Conservation (phyloP, 2,329 filamentous ascomycete genomes). For the Pseudodiploospora longispora region DNA sequence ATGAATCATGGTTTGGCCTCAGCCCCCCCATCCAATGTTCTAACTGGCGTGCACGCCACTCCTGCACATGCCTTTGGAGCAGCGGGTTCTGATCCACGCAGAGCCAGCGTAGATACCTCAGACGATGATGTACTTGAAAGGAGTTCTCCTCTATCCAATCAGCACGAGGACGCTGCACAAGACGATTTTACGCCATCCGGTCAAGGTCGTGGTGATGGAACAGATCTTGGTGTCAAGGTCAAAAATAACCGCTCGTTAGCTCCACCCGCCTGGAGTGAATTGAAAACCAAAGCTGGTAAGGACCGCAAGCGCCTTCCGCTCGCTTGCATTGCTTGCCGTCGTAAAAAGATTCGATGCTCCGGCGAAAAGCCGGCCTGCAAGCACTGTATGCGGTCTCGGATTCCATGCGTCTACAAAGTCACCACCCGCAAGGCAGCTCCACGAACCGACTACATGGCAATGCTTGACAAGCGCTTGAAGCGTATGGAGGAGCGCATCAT, state of each 20-base stretch:
- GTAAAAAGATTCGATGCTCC: slow-evolving; percentile 97
- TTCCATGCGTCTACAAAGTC: slow-evolving; percentile 96
- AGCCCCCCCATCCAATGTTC: slow-evolving; percentile 11
- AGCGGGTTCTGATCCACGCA: slow-evolving; percentile 15
- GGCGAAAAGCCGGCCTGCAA: slow-evolving; percentile 97
- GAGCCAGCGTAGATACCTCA: slow-evolving; percentile 31
- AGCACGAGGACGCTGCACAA: slow-evolving; percentile 43
- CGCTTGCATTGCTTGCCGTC: slow-evolving; percentile 88
- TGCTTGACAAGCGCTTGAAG: slow-evolving; percentile 92
- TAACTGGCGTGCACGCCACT: slow-evolving; percentile 11
- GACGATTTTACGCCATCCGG: slow-evolving; percentile 52
- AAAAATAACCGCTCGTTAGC: slow-evolving; percentile 53
- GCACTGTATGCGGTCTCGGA: slow-evolving; percentile 84
- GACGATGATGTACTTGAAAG: slow-evolving; percentile 38
- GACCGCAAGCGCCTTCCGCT: slow-evolving; percentile 87
- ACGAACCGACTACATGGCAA: slow-evolving; percentile 96
- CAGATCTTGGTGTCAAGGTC: slow-evolving; percentile 43
- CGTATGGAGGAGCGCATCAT: slow-evolving; percentile 97
- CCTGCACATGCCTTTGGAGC: slow-evolving; percentile 17
- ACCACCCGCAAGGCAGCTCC: slow-evolving; percentile 90
- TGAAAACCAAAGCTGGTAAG: slow-evolving; percentile 90
- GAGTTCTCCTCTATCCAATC: slow-evolving; percentile 35
- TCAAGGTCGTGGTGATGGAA: slow-evolving; percentile 39
- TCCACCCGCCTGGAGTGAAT: slow-evolving; percentile 66
- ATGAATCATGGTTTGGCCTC: slow-evolving; percentile 11